Evolutionary conservation across 2,329 filamentous ascomycete species (phyloP).

Genomic region (Geoglossum cookeanum): DNA sequence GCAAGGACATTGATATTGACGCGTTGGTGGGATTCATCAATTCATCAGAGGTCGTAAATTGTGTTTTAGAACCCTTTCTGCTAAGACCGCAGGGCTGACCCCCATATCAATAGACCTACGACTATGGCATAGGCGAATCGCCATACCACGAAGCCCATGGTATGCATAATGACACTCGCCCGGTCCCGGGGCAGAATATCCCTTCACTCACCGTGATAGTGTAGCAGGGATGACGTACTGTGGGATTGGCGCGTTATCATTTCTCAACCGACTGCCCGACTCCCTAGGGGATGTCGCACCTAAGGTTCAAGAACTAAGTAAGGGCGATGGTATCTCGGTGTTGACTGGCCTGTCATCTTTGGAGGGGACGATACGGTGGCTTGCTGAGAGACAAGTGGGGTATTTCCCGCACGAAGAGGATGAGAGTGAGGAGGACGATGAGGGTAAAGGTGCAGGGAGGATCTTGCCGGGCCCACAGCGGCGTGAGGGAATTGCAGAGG

Average conservation of each 20-base stretch:
- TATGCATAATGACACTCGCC: slow-evolving; percentile 21
- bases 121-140: slow-evolving; percentile 66
- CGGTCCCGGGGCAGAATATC: slow-evolving; percentile 1
- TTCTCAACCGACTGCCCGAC: slow-evolving; percentile 45
- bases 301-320: background rate
- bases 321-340: background rate
- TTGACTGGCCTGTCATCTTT: slow-evolving; percentile 13
- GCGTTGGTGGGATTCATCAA: slow-evolving; percentile 52
- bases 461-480: background rate
- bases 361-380: slow-evolving; percentile 24
- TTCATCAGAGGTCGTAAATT: slow-evolving; percentile 33
- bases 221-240: slow-evolving; percentile 81
- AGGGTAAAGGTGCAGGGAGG: background rate
- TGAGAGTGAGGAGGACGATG: slow-evolving; percentile 13
- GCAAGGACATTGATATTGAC: slow-evolving; percentile 57
- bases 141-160: slow-evolving; percentile 69
- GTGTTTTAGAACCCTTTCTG: background rate
- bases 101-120: slow-evolving; percentile 43
- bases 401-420: slow-evolving; percentile 25
- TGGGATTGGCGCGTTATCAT: slow-evolving; percentile 55
- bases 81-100: background rate
- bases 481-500: background rate
- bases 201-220: slow-evolving; percentile 2
- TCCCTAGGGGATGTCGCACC: background rate
- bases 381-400: slow-evolving; percentile 27